These are phyloP conservation scores for Fraxinus nigra DNA, from an alignment of 305 asterid species.

Conservation along the genomic window DNA sequence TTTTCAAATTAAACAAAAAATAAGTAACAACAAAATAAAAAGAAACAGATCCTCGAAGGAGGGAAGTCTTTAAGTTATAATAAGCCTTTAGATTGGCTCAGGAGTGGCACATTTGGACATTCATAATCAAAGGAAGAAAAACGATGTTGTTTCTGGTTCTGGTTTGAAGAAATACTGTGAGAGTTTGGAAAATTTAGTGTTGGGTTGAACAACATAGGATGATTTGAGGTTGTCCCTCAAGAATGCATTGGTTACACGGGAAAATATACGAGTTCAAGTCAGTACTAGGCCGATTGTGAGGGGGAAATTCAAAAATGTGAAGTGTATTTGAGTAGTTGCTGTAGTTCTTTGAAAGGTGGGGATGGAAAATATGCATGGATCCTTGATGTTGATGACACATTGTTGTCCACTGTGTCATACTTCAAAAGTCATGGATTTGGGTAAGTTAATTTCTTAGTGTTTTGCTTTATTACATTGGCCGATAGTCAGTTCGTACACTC, in stretches of 20 bases:
- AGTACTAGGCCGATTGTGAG: conserved; percentile 34
- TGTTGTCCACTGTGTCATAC: conserved; percentile 42
- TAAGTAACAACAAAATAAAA: neutral
- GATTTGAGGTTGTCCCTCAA: conserved; percentile 44
- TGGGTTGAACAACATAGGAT: conserved; percentile 43
- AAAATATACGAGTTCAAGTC: conserved; percentile 48
- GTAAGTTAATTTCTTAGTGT: conserved; percentile 6
- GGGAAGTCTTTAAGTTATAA: neutral
- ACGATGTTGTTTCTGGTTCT: neutral
- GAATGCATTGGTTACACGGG: conserved; percentile 35
- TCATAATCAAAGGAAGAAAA: conserved; percentile 23
- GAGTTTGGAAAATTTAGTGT: conserved; percentile 54
- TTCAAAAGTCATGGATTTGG: conserved; percentile 41
- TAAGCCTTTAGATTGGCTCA: conserved; percentile 23
- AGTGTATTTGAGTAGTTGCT: conserved; percentile 29
- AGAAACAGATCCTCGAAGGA: neutral
- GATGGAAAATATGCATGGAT: conserved; percentile 52
- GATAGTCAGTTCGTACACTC: neutral
- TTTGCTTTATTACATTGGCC: neutral
- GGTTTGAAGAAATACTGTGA: conserved; percentile 47
- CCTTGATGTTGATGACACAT: conserved; percentile 50
- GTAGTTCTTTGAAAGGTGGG: conserved; percentile 29
- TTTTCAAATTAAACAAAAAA: neutral
- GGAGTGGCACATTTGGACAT: conserved; percentile 47
- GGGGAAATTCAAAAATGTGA: conserved; percentile 40